A percentile compares a stretch with the other conserved stretches of the same genome.
Conservation (phyloP, 129 eudicot species). For the Lactuca sativa region DNA sequence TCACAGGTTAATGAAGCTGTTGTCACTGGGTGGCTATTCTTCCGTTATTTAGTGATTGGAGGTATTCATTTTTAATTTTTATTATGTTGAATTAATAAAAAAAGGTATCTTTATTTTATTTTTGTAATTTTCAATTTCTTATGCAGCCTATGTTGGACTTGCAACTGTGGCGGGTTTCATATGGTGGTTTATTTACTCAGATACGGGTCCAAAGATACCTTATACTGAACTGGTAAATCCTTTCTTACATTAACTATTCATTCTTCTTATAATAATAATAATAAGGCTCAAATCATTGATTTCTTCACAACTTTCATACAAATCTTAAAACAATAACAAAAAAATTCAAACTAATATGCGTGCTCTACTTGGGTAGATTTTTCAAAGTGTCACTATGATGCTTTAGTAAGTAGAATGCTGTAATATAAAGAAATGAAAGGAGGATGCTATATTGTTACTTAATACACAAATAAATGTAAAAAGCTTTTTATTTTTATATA, state of each 20-base stretch:
- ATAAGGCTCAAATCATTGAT: too few species aligned
- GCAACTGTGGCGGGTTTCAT: constrained; percentile 98
- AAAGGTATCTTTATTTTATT: background rate
- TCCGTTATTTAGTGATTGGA: constrained; percentile 97
- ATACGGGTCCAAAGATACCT: constrained; percentile 85
- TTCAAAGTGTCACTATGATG: too few species aligned
- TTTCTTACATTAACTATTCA: background rate
- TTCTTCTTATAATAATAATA: background rate
- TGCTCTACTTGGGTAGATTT: too few species aligned
- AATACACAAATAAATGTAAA: too few species aligned
- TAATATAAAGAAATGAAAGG: too few species aligned
- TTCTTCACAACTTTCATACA: too few species aligned
- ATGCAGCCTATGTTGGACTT: constrained; percentile 95
- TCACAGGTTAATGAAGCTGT: constrained; percentile 96
- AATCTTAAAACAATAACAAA: too few species aligned
- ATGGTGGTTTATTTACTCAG: constrained; percentile 96
- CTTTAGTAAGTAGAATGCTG: too few species aligned
- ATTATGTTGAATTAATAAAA: background rate
- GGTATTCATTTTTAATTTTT: constrained; percentile 44
- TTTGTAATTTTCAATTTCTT: constrained; percentile 11
- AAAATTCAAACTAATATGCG: too few species aligned
- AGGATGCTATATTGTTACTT: too few species aligned
- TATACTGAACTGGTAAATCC: constrained; percentile 77
- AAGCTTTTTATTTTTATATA: too few species aligned
- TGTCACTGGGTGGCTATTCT: constrained; percentile 96